Percentiles rank a stretch among this genome's conserved stretches.
Conservation (phyloP, 352 stramenopile genomes). For the Phytopythium montanum region DNA sequence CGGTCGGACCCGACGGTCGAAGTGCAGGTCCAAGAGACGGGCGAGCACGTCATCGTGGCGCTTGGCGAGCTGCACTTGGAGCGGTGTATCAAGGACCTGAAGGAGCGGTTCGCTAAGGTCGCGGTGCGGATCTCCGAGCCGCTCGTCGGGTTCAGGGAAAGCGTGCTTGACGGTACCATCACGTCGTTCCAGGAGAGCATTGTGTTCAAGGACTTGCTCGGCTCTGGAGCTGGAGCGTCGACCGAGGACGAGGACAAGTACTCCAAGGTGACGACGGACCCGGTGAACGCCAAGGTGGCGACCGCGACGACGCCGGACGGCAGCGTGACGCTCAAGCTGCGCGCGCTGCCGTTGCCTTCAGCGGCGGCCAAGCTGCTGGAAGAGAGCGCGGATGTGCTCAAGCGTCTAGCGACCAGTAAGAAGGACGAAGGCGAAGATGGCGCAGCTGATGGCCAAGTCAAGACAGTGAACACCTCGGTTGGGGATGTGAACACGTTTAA, state of each 20-base stretch:
- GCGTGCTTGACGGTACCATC: constrained; percentile 55
- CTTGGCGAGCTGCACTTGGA: constrained; percentile 91
- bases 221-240: constrained; percentile 8
- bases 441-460: constrained; percentile 4
- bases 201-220: constrained; percentile 67
- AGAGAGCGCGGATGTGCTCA: constrained; percentile 49
- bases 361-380: constrained; percentile 71
- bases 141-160: constrained; percentile 90
- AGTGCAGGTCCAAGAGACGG: constrained; percentile 86
- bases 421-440: constrained; percentile 19
- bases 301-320: constrained; percentile 64
- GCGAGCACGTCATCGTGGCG: constrained; percentile 89
- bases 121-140: constrained; percentile 81
- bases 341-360: constrained; percentile 68
- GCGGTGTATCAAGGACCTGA: constrained; percentile 89
- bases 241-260: constrained; percentile 14
- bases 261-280: constrained; percentile 9
- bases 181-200: constrained; percentile 64
- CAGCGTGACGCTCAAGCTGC: constrained; percentile 70
- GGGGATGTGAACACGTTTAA: constrained; percentile 26
- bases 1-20: constrained; percentile 92
- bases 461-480: constrained; percentile 10
- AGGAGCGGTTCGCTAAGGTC: constrained; percentile 85
- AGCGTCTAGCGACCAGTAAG: constrained; percentile 30
- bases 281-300: constrained; percentile 30